Conservation (phyloP, 1,139 yeast species). For the Arxiozyma telluris region DNA sequence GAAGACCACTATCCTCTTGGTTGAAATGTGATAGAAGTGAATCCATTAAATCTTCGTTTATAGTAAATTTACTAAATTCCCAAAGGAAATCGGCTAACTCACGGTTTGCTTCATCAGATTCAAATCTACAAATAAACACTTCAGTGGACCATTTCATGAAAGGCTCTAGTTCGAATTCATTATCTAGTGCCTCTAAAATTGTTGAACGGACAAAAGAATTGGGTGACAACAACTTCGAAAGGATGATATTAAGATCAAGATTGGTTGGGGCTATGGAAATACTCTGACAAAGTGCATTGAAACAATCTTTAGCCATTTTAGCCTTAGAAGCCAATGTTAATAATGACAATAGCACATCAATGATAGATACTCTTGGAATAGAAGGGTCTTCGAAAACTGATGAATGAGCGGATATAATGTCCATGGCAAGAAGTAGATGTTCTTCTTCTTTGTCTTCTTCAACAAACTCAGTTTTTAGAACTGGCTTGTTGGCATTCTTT, state of each 20-base stretch:
- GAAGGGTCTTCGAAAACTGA: slow-evolving; percentile 58
- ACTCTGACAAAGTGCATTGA: slow-evolving; percentile 64
- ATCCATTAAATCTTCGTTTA: slow-evolving; percentile 38
- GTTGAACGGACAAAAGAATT: slow-evolving; percentile 68
- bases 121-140: slow-evolving; percentile 72
- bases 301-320: slow-evolving; percentile 74
- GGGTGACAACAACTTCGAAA: slow-evolving; percentile 52
- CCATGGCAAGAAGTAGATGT: slow-evolving; percentile 67
- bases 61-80: slow-evolving; percentile 58
- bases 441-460: slow-evolving; percentile 86
- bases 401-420: slow-evolving; percentile 66
- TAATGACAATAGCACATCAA: slow-evolving; percentile 54
- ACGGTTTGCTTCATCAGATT: slow-evolving; percentile 54
- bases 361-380: slow-evolving; percentile 60
- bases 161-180: slow-evolving; percentile 71
- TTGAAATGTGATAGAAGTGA: slow-evolving; percentile 45
- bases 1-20: slow-evolving; percentile 50
- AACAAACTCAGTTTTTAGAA: slow-evolving; percentile 48
- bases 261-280: slow-evolving; percentile 52
- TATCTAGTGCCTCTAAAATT: slow-evolving; percentile 73
- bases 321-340: slow-evolving; percentile 70
- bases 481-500: slow-evolving; percentile 43
- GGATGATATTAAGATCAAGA: slow-evolving; percentile 50
- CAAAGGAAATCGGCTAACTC: slow-evolving; percentile 74
- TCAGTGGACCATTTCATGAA: slow-evolving; percentile 50